Base-by-base conservation (phyloP, 768 basidiomycete genomes). In the Boletus sensibilis region DNA sequence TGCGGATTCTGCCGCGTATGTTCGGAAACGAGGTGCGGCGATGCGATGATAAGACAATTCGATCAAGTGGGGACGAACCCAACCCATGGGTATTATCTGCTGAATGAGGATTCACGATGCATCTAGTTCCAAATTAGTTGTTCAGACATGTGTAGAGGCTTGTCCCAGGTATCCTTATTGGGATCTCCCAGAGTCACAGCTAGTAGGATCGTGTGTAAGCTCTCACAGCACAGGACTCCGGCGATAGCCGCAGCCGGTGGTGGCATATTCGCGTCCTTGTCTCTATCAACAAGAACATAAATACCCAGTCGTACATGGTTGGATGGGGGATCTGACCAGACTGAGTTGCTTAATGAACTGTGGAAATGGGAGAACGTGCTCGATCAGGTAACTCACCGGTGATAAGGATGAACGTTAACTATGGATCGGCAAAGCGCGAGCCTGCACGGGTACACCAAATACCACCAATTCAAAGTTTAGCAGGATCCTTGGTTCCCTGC, bases 381-480 rank as follows among this genome's bases (percentile, higher is more conserved):
- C 2, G 18, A 46, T 43, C 7, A n/a, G 27, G 39, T 18, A 31
- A 54, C 52, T 56, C 45, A 56, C 55, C 1, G 9, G 18, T 20
- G 37, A 51, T 44, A 53, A 50, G 14, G 18, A 50, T n/a, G n/a
- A 53, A 21, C 27, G 7, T 29, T 7, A 9, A 11, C 0, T 10
- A 20, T 31, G 31, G 42, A 42, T 34, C 44, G 10, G 35, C 16
- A 27, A 49, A 39, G 18, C 18, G 35, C 31, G 31, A 49, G 27
- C 33, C 14, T 3, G 34, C 34, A n/a, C n/a, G n/a, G n/a, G n/a
- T n/a, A 47, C 11, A 33, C 14, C 10, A 12, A 42, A 3, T 20
- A 25, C 11, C 6, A 50, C 20, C 45, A 11, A 34, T 25, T 71
- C 49, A 71, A 47, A 72, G 72, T 35, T 62, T 72, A 7, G 56